Evolutionary conservation across 768 basidiomycete species (phyloP), one percentile per base, ranked within the genome.

Genomic region (Cytidiella melzeri): DNA sequence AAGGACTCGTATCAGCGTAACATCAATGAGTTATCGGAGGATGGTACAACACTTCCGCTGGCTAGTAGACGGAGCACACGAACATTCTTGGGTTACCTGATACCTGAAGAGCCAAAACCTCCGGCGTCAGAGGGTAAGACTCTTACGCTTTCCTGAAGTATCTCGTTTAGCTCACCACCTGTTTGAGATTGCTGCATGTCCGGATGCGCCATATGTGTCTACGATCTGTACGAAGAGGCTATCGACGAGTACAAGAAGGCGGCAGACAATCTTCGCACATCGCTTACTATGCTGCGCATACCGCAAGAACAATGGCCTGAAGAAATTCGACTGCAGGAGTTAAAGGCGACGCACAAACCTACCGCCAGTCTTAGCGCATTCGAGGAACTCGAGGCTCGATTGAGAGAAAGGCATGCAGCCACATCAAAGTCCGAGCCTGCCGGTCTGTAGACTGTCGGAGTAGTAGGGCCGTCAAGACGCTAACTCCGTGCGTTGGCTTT

Each of bases 101-200:
- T 91, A 53, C 86, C 88, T 2, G 67, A 76, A 53, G 66, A 76
- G 50, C 88, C 88, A 0, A 72, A 65, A 39, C 71, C 76, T 1
- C 88, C 87, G 2, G 74, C 72, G 46, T 71, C 80, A 41, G 87
- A 90, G 61, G 87, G 87, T 84, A 54, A 21, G 76, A 63, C 10
- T 11, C n/a, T 21, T 12, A 45, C 5, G 19, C 20, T 43, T 52
- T 2, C 3, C 3, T 51, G 23, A 11, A 5, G 7, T 47, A 4
- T 40, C n/a, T 27, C 11, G 2, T 18, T 34, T n/a, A 34, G 34
- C 36, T 37, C 15, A 45, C 12, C 18, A 23, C 12, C 43, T 13
- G 34, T n/a, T 18, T 4, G 55, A 92, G 92, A 92, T 66, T 93
- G 92, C 65, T 95, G 92, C 70, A 94, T 94, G 92, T 92, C 90